Base-by-base conservation (phyloP, 2,329 filamentous ascomycete genomes). In the Pseudogymnoascus verrucosus region DNA sequence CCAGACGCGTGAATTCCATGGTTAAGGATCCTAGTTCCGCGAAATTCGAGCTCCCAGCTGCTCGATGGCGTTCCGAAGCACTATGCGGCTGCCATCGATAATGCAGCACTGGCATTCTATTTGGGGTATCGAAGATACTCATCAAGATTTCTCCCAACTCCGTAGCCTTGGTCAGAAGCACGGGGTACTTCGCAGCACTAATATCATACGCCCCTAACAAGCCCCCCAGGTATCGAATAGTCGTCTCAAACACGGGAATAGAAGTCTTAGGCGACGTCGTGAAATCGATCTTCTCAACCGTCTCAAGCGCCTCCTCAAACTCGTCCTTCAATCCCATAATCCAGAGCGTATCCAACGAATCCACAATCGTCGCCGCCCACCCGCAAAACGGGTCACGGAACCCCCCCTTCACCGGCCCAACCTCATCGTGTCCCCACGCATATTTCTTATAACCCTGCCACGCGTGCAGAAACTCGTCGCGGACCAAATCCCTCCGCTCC, bases 311-410 rank as follows among this genome's bases (percentile, higher is more conserved):
- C 64, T 89, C 85, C 64, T 90, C 85, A 71, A 96, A 96, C 69
- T 96, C 90, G 0, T 88, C 80, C 69, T 84, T 84, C 76, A 96
- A 71, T 16, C 84, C 90, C 83, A 95, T 91, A 69, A 96, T 93
- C 89, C 90, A 96, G 2, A 96, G 78, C 0, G 91, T 92, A 72
- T 96, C 91, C 63, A 93, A 77, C 0, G 86, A 80, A 78, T 96
- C 92, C 4, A 96, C 89, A 65, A 96, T 73, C 0, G 92, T 96
- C 7, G 92, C 92, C 14, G 90, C 90, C 92, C 92, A 96, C 44
- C 89, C 91, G 71, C 91, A 93, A 76, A 98, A 98, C 0, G 91
- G 90, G 72, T 97, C 89, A 36, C 84, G 85, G 67, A 79, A 85
- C 5, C 76, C 77, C 63, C 87, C 87, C 34, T 84, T 83, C 14